Conservation (phyloP, 1,284 basidiomycete species). For the Rhodofomes roseus region DNA sequence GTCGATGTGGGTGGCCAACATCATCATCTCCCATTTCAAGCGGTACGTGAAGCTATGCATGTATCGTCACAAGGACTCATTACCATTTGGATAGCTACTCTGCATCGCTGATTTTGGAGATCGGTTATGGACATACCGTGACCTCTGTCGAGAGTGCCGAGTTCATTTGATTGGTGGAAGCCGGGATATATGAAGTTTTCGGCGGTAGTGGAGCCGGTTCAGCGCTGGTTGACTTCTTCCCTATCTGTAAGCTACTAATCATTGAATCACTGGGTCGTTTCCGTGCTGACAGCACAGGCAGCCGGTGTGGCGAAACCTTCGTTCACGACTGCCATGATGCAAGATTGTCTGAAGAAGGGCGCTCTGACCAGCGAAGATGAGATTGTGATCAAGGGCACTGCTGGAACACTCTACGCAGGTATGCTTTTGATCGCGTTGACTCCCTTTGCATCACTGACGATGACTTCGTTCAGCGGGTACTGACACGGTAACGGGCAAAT, state of each 20-base stretch:
- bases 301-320: no score
- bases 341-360: conserved; percentile 12
- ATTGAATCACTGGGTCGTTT: background rate
- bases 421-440: background rate
- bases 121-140: no score
- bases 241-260: conserved; percentile 27
- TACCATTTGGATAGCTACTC: conserved; percentile 18
- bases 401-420: conserved; percentile 14
- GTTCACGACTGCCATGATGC: conserved; percentile 17
- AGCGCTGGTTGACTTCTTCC: no score
- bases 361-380: conserved; percentile 11
- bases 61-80: conserved; percentile 12
- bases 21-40: background rate
- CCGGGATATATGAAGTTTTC: conserved; percentile 44
- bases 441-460: background rate
- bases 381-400: conserved; percentile 11
- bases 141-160: conserved; percentile 19
- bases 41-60: background rate
- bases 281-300: conserved; percentile 4
- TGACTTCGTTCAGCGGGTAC: background rate
- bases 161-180: conserved; percentile 35
- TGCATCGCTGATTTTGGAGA: conserved; percentile 18
- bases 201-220: conserved; percentile 45
- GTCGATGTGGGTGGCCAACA: no score
- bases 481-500: background rate